Base-by-base conservation (phyloP, 495 filamentous ascomycete genomes). In the Chaetomium fimeti region DNA sequence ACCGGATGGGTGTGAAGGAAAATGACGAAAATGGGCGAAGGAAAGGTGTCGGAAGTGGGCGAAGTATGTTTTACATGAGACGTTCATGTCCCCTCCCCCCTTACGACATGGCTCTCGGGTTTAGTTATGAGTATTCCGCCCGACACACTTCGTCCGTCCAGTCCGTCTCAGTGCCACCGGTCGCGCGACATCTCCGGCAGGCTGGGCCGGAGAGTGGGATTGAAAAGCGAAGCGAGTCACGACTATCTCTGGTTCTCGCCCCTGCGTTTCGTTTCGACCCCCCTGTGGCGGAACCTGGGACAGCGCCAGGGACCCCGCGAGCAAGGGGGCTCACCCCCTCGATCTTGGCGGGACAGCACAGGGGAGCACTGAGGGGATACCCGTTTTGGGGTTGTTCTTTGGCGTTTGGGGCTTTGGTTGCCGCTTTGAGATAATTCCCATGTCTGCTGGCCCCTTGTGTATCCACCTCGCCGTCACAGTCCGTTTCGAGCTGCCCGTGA, bases 261-360 rank as follows among this genome's bases (percentile, higher is more conserved):
- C 53, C 59, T 24, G 60, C 60, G 66, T 68, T 68, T 68, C 66
- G 66, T 68, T 68, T 68, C 66, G 47, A 56, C 42, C 15, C 18
- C 36, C 40, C 32, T 36, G 32, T 15, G 28, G 9, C 43, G 45
- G 32, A 36, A 36, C 1, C 8, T 36, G 32, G 32, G 32, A 36
- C 32, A 11, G 8, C 5, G 32, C 32, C 32, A 36, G 3, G 32
- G 32, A 36, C 32, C 32, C 32, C 32, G 12, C 32, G 32, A 36
- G 12, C 32, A 36, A 36, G 32, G 32, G 32, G 32, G 32, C 8
- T 1, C n/a, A 38, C 2, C 47, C 27, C 48, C 45, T 40, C 48
- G 6, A 28, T 51, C 9, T 38, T 29, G 40, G 52, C 51, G 12
- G 28, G n/a, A 20, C n/a, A 29, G 49, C 7, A 29, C 29, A 32